These are phyloP conservation scores for Vicia villosa DNA, from an alignment of 306 rosid species.

Conservation along the genomic window DNA sequence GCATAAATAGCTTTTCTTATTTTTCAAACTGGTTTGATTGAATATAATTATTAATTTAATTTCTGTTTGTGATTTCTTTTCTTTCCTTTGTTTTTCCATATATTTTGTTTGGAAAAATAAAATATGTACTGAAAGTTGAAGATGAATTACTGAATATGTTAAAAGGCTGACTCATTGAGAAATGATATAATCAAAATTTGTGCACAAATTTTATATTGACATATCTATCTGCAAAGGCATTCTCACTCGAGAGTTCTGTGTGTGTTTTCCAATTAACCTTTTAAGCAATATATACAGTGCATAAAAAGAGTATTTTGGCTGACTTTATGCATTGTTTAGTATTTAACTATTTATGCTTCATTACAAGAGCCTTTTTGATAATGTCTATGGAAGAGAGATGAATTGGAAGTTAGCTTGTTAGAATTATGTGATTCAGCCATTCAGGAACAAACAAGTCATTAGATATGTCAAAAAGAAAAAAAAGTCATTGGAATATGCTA, in stretches of 20 bases:
- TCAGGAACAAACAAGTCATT: conserved; percentile 5
- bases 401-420: neutral
- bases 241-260: neutral
- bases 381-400: conserved; percentile 8
- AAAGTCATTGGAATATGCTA: conserved; percentile 13
- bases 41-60: neutral
- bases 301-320: neutral
- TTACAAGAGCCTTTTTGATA: conserved; percentile 4
- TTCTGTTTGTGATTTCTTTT: neutral
- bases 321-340: conserved; percentile 1
- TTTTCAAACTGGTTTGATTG: neutral
- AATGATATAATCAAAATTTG: neutral
- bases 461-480: neutral
- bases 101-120: neutral
- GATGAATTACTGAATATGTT: conserved; percentile 12
- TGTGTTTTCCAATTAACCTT: conserved; percentile 10
- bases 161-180: neutral
- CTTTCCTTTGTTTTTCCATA: conserved; percentile 14
- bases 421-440: conserved; percentile 8
- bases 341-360: conserved; percentile 12
- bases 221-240: conserved; percentile 8
- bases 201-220: neutral
- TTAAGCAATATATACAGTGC: conserved; percentile 11
- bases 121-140: conserved; percentile 14
- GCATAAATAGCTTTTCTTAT: conserved; percentile 23